Conservation (phyloP, 495 filamentous ascomycete species). For the Penicillium samsonianum region DNA sequence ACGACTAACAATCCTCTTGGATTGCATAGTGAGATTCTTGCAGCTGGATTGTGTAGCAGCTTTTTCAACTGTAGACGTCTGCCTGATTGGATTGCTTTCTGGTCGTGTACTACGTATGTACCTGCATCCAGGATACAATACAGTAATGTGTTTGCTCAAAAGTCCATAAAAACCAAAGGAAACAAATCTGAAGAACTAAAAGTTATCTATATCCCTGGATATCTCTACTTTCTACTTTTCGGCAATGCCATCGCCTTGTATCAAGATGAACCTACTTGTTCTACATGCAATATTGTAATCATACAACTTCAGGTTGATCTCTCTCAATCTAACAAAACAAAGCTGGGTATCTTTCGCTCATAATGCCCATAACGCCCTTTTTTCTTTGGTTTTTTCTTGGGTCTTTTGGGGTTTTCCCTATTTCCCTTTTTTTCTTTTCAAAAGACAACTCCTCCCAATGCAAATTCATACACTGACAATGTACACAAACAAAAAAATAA, state of each 20-base stretch:
- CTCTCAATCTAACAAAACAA: background rate
- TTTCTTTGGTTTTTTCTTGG: too few relatives aligned
- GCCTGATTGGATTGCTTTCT: background rate
- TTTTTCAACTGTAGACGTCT: background rate
- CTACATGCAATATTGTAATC: background rate
- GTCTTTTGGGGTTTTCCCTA: too few relatives aligned
- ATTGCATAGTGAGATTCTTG: background rate
- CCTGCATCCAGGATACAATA: background rate
- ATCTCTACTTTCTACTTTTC: background rate
- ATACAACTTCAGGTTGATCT: background rate
- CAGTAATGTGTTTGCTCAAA: background rate
- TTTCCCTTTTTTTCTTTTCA: background rate
- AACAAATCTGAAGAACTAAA: background rate
- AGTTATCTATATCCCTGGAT: background rate
- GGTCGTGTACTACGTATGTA: background rate
- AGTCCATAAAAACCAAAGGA: background rate
- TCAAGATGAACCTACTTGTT: background rate
- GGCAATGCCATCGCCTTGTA: background rate
- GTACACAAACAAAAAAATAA: background rate
- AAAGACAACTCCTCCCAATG: background rate
- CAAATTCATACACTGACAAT: too few relatives aligned
- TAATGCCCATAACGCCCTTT: background rate
- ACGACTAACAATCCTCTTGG: background rate
- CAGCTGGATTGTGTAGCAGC: background rate
- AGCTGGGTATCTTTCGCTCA: constrained; percentile 8